Evolutionary conservation across 192 early-diverging fungal genomes (phyloP).

Genomic region (Backusella liffmaniae): DNA sequence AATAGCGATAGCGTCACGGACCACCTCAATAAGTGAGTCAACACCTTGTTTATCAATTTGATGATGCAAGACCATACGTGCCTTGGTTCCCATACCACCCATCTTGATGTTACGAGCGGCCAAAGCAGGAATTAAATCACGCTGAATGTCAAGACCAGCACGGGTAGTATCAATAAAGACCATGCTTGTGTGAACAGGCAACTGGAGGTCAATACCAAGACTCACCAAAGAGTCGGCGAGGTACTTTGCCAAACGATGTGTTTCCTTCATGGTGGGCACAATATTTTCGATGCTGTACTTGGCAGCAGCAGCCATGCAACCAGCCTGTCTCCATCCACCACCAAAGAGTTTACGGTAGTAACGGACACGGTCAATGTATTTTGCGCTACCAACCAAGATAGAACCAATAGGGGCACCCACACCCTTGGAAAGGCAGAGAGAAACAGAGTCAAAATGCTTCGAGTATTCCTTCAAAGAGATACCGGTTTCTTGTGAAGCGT

Average conservation of each 20-base stretch:
- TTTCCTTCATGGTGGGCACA: conserved; percentile 65
- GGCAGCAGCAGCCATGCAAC: conserved; percentile 76
- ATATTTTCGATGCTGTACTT: conserved; percentile 72
- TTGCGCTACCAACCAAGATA: conserved; percentile 69
- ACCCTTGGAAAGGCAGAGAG: conserved; percentile 88
- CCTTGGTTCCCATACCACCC: conserved; percentile 42
- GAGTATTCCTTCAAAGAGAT: conserved; percentile 67
- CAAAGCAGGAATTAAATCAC: conserved; percentile 43
- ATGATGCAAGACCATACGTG: conserved; percentile 71
- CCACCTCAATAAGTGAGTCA: conserved; percentile 44
- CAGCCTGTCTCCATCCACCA: conserved; percentile 92
- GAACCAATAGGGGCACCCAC: conserved; percentile 92
- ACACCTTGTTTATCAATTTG: conserved; percentile 59
- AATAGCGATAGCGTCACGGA: conserved; percentile 9
- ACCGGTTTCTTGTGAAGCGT: conserved; percentile 75
- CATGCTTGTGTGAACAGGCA: conserved; percentile 88
- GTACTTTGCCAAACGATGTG: conserved; percentile 62
- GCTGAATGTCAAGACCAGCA: conserved; percentile 45
- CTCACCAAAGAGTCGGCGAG: conserved; percentile 58
- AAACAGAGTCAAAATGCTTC: conserved; percentile 77
- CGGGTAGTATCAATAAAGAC: conserved; percentile 64
- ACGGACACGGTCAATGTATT: conserved; percentile 72
- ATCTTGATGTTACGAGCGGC: conserved; percentile 55
- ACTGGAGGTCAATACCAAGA: conserved; percentile 63
- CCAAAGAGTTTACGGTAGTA: conserved; percentile 90